A percentile compares a stretch with the other conserved stretches of the same genome.
These are phyloP conservation scores for Amanita pseudoporphyria DNA, from an alignment of 768 basidiomycete species.

Conservation along the genomic window DNA sequence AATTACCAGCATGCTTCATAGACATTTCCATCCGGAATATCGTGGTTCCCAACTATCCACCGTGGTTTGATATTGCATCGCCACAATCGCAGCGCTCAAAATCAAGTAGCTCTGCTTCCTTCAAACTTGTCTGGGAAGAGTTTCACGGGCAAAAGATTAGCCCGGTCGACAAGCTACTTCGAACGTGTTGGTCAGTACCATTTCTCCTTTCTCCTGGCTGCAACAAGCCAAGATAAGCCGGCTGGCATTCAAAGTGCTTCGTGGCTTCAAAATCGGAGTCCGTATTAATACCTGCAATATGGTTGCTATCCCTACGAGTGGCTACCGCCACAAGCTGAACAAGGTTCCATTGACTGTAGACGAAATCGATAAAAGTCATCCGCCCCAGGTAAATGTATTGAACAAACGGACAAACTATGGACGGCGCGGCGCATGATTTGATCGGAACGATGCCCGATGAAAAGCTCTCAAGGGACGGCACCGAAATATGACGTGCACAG, in stretches of 20 bases:
- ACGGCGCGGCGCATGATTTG: too few relatives aligned
- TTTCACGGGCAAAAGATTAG: background rate
- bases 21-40: background rate
- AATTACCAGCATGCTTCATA: too few relatives aligned
- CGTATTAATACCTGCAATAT: conserved; percentile 40
- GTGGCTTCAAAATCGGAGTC: conserved; percentile 38
- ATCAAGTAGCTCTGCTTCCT: background rate
- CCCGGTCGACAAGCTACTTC: background rate
- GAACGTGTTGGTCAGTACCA: conserved; percentile 24
- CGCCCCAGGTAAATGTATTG: background rate
- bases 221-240: conserved; percentile 29
- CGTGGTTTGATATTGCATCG: too few relatives aligned
- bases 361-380: background rate
- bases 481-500: background rate
- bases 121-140: background rate
- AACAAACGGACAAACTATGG: background rate
- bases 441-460: too few relatives aligned
- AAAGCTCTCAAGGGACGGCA: too few relatives aligned
- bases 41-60: too few relatives aligned
- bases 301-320: conserved; percentile 35
- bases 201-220: conserved; percentile 21
- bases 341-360: background rate
- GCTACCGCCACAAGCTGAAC: conserved; percentile 24
- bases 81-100: background rate
- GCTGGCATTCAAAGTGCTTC: conserved; percentile 35